Conservation (phyloP, 148 eudicot genomes). For the Rhododendron vialii region DNA sequence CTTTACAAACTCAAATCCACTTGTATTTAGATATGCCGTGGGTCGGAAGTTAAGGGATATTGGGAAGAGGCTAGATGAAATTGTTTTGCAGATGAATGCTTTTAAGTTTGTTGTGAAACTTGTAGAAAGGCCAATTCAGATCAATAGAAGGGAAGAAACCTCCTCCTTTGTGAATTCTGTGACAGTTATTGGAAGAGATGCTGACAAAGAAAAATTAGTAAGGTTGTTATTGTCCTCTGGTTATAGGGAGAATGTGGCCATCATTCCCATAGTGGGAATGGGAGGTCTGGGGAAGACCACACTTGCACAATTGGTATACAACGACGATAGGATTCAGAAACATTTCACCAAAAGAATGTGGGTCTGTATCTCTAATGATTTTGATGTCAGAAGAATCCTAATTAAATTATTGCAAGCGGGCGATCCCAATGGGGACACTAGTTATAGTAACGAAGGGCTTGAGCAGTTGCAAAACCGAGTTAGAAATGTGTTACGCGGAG, state of each 20-base stretch:
- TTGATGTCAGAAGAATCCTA: background rate
- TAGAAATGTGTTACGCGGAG: background rate
- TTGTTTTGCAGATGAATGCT: background rate
- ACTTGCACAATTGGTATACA: constrained; percentile 19
- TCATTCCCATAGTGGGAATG: constrained; percentile 24
- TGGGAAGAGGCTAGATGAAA: constrained; percentile 9
- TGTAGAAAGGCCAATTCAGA: background rate
- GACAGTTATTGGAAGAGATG: constrained; percentile 22
- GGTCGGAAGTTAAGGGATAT: constrained; percentile 12
- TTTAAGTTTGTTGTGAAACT: too few relatives aligned
- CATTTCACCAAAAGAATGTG: constrained; percentile 18
- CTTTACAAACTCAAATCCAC: constrained; percentile 1
- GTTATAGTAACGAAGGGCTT: background rate
- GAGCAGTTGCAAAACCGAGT: background rate
- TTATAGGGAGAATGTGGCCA: background rate
- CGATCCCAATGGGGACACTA: background rate
- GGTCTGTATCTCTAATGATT: constrained; percentile 26
- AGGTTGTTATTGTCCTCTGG: background rate
- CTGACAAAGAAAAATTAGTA: constrained; percentile 6
- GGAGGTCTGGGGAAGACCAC: constrained; percentile 34
- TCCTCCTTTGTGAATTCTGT: background rate
- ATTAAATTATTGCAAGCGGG: background rate
- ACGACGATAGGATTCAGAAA: background rate
- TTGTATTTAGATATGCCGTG: too few relatives aligned
- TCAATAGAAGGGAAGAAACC: background rate